Evolutionary conservation across 441 rosid genomes (phyloP).

Genomic region (Mallotus repandus): DNA sequence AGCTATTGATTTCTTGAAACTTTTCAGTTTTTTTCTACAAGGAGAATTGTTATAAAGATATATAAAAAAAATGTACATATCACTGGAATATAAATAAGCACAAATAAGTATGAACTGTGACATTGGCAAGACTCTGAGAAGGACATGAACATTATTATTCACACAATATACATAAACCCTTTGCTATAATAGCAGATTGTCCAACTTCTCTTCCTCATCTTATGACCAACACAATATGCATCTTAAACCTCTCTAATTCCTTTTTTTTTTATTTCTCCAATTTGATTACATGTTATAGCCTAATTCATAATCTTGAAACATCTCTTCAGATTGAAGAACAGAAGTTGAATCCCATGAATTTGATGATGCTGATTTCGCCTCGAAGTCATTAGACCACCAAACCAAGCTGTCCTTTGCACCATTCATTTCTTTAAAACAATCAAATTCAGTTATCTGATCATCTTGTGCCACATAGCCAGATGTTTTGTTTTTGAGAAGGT

Average conservation of each 20-base stretch:
- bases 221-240: constrained; percentile 23
- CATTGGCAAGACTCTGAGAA: constrained; percentile 5
- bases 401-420: constrained; percentile 39
- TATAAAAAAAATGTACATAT: no score
- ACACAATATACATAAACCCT: constrained; percentile 47
- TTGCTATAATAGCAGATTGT: background rate
- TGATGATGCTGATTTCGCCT: constrained; percentile 53
- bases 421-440: constrained; percentile 48
- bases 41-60: no score
- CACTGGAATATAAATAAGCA: no score
- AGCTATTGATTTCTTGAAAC: no score
- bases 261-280: background rate
- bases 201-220: constrained; percentile 23
- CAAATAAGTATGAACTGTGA: no score
- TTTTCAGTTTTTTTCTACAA: no score
- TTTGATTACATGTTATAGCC: constrained; percentile 43
- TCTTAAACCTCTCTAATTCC: background rate
- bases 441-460: constrained; percentile 45
- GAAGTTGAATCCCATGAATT: constrained; percentile 61
- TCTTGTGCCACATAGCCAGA: constrained; percentile 26
- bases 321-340: constrained; percentile 45
- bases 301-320: constrained; percentile 67
- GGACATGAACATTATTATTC: constrained; percentile 44
- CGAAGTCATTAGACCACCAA: constrained; percentile 75
- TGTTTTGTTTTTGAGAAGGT: constrained; percentile 27